Evolutionary conservation across 306 rosid genomes (phyloP).

Genomic region (Spatholobus suberectus): DNA sequence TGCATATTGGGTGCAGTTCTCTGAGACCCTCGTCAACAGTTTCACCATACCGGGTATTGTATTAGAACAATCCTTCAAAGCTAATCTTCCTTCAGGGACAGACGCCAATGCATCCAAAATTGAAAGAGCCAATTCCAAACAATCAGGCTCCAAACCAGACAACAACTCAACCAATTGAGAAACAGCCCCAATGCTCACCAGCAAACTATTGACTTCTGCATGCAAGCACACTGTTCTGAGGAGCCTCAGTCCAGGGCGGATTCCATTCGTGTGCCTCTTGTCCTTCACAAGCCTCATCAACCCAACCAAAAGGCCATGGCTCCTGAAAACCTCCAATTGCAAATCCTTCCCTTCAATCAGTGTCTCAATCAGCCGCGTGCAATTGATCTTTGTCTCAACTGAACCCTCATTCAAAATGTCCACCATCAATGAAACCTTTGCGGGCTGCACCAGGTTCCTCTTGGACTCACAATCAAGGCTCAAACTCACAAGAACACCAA

Average conservation of each 20-base stretch:
- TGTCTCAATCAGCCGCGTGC: constrained; percentile 57
- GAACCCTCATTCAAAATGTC: constrained; percentile 77
- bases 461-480: constrained; percentile 56
- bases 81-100: constrained; percentile 59
- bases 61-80: constrained; percentile 60
- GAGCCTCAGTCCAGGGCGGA: constrained; percentile 56
- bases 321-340: constrained; percentile 54
- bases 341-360: constrained; percentile 57
- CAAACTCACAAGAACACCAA: constrained; percentile 65
- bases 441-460: constrained; percentile 59
- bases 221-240: constrained; percentile 52
- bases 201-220: constrained; percentile 52
- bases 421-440: constrained; percentile 64
- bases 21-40: constrained; percentile 68
- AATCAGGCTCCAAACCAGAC: constrained; percentile 52
- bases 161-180: constrained; percentile 67
- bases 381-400: constrained; percentile 66
- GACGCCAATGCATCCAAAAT: constrained; percentile 57
- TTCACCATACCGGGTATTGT: constrained; percentile 64
- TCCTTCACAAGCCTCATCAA: constrained; percentile 69
- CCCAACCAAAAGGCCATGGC: constrained; percentile 74
- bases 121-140: constrained; percentile 63
- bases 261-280: constrained; percentile 53
- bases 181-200: constrained; percentile 64
- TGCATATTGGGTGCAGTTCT: constrained; percentile 69